These are phyloP conservation scores for Helicocarpus griseus DNA, from an alignment of 2,329 filamentous ascomycete species.

Conservation along the genomic window DNA sequence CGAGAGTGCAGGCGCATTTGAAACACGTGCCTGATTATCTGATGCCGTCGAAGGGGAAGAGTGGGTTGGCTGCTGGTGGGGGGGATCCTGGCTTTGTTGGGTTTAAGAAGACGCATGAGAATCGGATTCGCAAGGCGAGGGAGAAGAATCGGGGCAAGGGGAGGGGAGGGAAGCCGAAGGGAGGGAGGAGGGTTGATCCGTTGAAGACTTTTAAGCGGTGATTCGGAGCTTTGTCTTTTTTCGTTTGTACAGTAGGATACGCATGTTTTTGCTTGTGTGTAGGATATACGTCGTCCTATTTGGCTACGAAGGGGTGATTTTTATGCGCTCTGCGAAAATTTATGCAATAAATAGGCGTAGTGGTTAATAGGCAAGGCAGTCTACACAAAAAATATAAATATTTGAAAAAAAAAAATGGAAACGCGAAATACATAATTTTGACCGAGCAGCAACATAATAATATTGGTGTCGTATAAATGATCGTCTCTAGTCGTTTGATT, in stretches of 20 bases:
- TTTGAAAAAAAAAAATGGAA: no score
- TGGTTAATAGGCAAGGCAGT: no score
- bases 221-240: background rate
- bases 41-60: conserved; percentile 66
- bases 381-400: no score
- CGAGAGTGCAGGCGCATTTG: conserved; percentile 76
- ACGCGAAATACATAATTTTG: no score
- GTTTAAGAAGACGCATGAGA: conserved; percentile 42
- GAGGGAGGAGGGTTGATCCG: conserved; percentile 65
- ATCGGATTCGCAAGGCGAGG: conserved; percentile 42
- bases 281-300: no score
- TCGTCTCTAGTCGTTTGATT: no score
- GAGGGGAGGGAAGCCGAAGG: conserved; percentile 39
- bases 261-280: no score
- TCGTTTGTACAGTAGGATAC: background rate
- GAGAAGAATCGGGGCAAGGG: conserved; percentile 35
- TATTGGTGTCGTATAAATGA: no score
- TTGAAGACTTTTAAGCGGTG: conserved; percentile 66
- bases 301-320: no score
- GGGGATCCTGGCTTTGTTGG: conserved; percentile 68
- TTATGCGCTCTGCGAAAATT: no score
- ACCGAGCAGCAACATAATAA: no score
- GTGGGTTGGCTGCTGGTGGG: conserved; percentile 54
- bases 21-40: conserved; percentile 93
- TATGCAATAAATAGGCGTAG: no score